Conservation (phyloP, 1,139 yeast genomes). For the Kazachstania sp. region DNA sequence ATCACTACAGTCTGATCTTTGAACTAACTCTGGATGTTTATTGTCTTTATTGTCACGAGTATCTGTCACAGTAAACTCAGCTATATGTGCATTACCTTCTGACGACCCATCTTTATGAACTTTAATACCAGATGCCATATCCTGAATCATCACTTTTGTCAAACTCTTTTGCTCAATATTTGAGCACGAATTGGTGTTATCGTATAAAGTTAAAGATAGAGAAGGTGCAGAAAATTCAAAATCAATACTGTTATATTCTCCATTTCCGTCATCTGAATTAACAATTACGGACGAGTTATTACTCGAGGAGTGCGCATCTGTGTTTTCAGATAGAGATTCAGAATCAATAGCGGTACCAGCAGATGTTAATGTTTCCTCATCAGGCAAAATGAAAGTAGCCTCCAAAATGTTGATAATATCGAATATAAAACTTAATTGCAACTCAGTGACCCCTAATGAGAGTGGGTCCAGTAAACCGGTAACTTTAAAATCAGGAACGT, state of each 20-base stretch:
- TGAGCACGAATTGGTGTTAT: constrained; percentile 40
- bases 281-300: not conserved
- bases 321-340: not conserved
- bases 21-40: constrained; percentile 72
- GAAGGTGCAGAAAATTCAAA: constrained; percentile 53
- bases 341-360: not conserved
- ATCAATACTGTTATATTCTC: constrained; percentile 34
- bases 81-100: constrained; percentile 53
- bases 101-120: constrained; percentile 50
- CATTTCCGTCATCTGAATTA: constrained; percentile 9
- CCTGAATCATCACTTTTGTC: constrained; percentile 57
- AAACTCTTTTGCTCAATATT: constrained; percentile 41
- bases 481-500: constrained; percentile 46
- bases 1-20: constrained; percentile 52
- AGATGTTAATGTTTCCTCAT: constrained; percentile 39
- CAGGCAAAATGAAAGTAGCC: constrained; percentile 45
- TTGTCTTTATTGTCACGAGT: constrained; percentile 54
- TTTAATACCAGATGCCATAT: constrained; percentile 43
- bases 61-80: constrained; percentile 73
- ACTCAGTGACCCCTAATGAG: constrained; percentile 62
- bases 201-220: constrained; percentile 56
- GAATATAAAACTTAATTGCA: constrained; percentile 57
- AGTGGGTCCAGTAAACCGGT: constrained; percentile 60
- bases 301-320: not conserved
- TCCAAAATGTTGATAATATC: constrained; percentile 51